Evolutionary conservation across 306 rosid genomes (phyloP).

Genomic region (Parietaria judaica): DNA sequence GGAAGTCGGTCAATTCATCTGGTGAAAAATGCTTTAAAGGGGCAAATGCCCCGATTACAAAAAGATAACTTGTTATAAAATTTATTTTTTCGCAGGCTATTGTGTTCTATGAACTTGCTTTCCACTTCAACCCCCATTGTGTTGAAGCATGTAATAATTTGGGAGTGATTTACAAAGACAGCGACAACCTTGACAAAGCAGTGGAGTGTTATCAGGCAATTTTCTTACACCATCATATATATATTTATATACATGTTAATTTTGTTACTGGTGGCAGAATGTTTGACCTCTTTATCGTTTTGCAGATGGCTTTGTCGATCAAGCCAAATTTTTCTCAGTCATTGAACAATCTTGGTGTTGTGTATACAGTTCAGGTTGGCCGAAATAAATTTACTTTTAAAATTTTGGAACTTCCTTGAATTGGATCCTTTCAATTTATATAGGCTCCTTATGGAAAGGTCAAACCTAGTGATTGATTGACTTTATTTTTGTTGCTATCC

Average conservation of each 20-base stretch:
- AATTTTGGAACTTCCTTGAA: too few species aligned
- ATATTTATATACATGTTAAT: too few species aligned
- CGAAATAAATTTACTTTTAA: too few species aligned
- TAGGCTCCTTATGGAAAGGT: constrained; percentile 16
- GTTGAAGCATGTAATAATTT: constrained; percentile 98
- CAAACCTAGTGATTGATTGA: constrained; percentile 14
- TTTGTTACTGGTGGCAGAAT: constrained; percentile 12
- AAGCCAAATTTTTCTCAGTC: constrained; percentile 97
- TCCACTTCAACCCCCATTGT: constrained; percentile 95
- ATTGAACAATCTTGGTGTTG: constrained; percentile 96
- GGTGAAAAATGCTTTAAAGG: not conserved
- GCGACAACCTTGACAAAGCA: constrained; percentile 98
- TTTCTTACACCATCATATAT: not conserved
- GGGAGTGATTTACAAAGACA: constrained; percentile 97
- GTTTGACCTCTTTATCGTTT: constrained; percentile 11
- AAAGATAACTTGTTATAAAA: not conserved
- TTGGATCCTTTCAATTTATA: not conserved
- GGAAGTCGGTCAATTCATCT: constrained; percentile 15
- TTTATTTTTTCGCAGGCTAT: constrained; percentile 59
- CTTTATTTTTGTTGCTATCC: constrained; percentile 23
- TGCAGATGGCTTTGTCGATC: constrained; percentile 83
- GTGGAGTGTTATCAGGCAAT: constrained; percentile 97
- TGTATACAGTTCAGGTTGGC: constrained; percentile 90
- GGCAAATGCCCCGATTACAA: too few species aligned
- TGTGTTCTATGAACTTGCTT: constrained; percentile 95